Base-by-base conservation (phyloP, 2,329 filamentous ascomycete genomes). In the Bipolaris sorokiniana region DNA sequence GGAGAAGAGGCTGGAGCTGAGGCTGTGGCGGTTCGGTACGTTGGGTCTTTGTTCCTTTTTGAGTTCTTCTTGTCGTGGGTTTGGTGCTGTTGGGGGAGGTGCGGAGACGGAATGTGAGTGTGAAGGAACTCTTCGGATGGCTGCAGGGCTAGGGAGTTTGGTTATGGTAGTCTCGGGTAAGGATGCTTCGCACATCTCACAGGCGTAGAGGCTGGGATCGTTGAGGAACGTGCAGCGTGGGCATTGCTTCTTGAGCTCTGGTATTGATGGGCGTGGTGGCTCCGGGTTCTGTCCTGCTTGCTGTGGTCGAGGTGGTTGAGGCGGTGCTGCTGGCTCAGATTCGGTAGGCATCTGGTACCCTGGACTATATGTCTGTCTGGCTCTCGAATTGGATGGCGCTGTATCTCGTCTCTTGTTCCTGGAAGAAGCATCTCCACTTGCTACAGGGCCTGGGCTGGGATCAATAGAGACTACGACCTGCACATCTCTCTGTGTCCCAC, bases 201-300 rank as follows among this genome's bases (percentile, higher is more conserved):
- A 76, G 3, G 53, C 53, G 15, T 61, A 67, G 23, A 76, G 63
- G 2, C 68, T 71, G 1, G 66, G 58, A 16, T 75, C 67, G 48
- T 76, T 76, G 15, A 76, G 56, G 54, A 76, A 76, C 7, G 73
- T 76, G 56, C 73, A 76, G 33, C 70, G 67, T 0, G 64, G 63
- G 34, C 73, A 75, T 50, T 74, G 72, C 38, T 74, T 76, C 56
- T 73, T 73, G 46, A 64, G 56, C 9, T 66, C 62, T 31, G 70
- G 69, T 26, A 71, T 63, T 3, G 67, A 47, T n/a, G 68, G 50
- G n/a, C 64, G 60, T 7, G 48, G 47, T 10, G 54, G 40, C 16
- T 56, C 26, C 4, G 26, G 23, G 20, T 60, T 55, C 38, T 60
- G 57, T 1, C 37, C 28, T 56, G 61, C 58, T 18, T 53, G 34